Percentiles rank a stretch among this genome's conserved stretches.
Conservation (phyloP, 148 eudicot genomes). For the Rhododendron henanense region DNA sequence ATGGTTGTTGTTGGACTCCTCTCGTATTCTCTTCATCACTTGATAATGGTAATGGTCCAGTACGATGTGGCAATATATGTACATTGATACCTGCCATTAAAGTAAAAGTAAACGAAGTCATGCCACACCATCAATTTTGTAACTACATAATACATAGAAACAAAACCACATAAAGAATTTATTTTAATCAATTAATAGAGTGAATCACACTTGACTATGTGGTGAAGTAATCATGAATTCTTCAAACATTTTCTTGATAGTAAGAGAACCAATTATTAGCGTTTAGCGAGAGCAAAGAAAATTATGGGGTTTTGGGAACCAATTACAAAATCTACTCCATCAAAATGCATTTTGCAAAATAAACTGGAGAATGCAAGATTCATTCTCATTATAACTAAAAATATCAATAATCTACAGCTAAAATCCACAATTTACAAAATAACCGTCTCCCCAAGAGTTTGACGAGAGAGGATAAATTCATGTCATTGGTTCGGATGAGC, state of each 20-base stretch:
- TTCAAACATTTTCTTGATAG: not conserved
- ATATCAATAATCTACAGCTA: no score
- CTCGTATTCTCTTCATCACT: not conserved
- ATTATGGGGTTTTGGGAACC: no score
- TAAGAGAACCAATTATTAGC: not conserved
- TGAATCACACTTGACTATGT: not conserved
- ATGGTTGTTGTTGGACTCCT: not conserved
- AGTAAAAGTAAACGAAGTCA: not conserved
- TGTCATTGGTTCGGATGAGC: not conserved
- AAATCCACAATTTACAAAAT: no score
- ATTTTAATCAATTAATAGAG: not conserved
- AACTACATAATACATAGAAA: not conserved
- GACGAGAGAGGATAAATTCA: not conserved
- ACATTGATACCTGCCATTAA: not conserved
- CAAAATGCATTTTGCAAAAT: no score
- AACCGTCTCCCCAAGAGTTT: not conserved
- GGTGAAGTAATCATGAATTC: not conserved
- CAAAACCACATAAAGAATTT: not conserved
- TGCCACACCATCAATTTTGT: not conserved
- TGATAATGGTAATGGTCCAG: not conserved
- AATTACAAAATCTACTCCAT: no score
- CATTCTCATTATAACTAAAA: no score
- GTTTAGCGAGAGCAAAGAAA: not conserved
- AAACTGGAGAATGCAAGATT: no score
- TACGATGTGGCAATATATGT: not conserved